phyloP scores from a whole-genome alignment of 2,329 filamentous ascomycete species.

The Periconia sp. region DNA sequence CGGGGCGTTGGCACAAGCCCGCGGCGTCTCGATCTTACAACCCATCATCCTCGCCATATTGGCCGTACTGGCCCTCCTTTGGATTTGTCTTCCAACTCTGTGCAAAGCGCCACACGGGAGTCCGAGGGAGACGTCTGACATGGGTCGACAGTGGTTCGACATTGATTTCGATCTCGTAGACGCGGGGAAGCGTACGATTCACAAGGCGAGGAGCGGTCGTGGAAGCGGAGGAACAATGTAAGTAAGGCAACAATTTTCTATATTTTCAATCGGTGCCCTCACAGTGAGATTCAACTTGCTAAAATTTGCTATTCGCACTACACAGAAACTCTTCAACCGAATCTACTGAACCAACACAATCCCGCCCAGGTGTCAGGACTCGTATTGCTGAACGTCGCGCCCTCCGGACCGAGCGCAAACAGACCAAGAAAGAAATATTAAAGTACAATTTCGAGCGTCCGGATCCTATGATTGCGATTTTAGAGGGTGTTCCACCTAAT shows the following conservation, averaged over 20 bases:
- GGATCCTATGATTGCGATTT: constrained; percentile 12
- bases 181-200: constrained; percentile 17
- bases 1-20: constrained; percentile 64
- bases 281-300: background rate
- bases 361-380: background rate
- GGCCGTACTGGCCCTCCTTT: constrained; percentile 51
- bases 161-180: constrained; percentile 24
- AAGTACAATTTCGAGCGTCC: constrained; percentile 7
- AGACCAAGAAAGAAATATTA: constrained; percentile 11
- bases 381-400: constrained; percentile 2
- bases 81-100: constrained; percentile 42
- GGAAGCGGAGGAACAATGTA: background rate
- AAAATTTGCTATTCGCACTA: background rate
- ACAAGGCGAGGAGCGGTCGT: constrained; percentile 7
- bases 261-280: background rate
- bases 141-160: constrained; percentile 15
- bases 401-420: constrained; percentile 9
- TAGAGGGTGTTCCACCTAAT: constrained; percentile 12
- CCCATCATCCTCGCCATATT: constrained; percentile 58
- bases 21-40: constrained; percentile 59
- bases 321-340: background rate
- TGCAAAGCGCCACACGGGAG: constrained; percentile 12
- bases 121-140: background rate
- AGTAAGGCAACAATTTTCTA: background rate
- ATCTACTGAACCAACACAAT: too few relatives aligned